Conservation (phyloP, 305 asterid genomes). For the Petunia hybrid region DNA sequence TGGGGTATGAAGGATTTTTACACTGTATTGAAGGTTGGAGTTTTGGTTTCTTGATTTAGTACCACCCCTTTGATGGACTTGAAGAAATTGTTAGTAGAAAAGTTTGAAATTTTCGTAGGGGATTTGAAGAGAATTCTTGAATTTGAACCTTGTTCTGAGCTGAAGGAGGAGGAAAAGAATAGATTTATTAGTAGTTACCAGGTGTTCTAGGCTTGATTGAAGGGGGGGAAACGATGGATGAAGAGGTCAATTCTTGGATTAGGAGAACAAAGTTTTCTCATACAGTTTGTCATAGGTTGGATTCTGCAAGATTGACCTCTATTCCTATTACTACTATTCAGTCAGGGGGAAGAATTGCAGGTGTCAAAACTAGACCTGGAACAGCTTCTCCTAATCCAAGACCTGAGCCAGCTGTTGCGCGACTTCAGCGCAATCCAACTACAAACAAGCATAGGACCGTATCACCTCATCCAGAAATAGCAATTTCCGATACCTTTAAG, state of each 20-base stretch:
- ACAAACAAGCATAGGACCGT: conserved; percentile 68
- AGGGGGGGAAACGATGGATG: conserved; percentile 58
- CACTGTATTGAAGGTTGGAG: conserved; percentile 17
- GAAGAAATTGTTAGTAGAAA: conserved; percentile 36
- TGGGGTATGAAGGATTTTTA: conserved; percentile 13
- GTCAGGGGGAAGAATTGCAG: conserved; percentile 35
- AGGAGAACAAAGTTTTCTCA: conserved; percentile 85
- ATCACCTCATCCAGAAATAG: conserved; percentile 67
- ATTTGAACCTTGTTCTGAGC: conserved; percentile 32
- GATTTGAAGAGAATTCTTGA: conserved; percentile 31
- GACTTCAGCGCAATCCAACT: conserved; percentile 55
- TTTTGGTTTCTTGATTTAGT: conserved; percentile 36
- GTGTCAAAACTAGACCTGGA: conserved; percentile 50
- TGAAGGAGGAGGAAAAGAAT: conserved; percentile 36
- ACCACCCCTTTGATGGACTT: conserved; percentile 48
- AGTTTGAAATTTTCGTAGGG: conserved; percentile 5
- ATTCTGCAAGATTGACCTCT: conserved; percentile 58
- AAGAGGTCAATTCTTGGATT: conserved; percentile 80
- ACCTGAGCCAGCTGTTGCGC: conserved; percentile 49
- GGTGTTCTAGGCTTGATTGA: conserved; percentile 34
- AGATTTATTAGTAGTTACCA: conserved; percentile 36
- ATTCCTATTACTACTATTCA: conserved; percentile 49
- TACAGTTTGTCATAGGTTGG: conserved; percentile 81
- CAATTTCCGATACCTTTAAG: conserved; percentile 67
- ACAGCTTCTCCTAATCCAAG: conserved; percentile 38